Percentiles rank a stretch among this genome's conserved stretches.
Evolutionary conservation across 73 alveolate genomes (phyloP).

Genomic region (Blepharisma japonicum): DNA sequence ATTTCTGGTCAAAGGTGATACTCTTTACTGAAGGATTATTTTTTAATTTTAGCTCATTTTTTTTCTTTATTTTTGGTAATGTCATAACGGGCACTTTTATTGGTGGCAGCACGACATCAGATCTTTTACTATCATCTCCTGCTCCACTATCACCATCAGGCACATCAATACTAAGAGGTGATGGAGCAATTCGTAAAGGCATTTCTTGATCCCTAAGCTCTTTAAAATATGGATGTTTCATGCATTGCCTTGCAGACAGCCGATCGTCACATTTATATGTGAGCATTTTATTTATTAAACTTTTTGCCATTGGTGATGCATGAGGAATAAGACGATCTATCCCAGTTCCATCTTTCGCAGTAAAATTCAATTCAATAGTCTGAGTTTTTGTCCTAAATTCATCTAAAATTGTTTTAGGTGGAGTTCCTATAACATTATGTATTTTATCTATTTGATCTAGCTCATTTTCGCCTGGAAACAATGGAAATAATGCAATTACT

Average conservation of each 20-base stretch:
- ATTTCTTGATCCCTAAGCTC: constrained; percentile 65
- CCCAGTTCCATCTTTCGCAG: constrained; percentile 87
- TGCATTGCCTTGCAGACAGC: constrained; percentile 69
- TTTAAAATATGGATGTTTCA: constrained; percentile 68
- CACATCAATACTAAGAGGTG: neutral
- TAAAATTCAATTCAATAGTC: constrained; percentile 85
- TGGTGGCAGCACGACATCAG: neutral
- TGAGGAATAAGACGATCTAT: constrained; percentile 62
- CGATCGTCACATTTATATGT: constrained; percentile 59
- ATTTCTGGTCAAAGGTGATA: no score
- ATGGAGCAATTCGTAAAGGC: constrained; percentile 11
- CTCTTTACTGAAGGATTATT: no score
- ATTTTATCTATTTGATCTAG: constrained; percentile 91
- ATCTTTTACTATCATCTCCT: constrained; percentile 32
- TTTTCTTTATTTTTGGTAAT: constrained; percentile 1
- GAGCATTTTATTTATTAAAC: constrained; percentile 43
- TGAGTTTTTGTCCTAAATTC: constrained; percentile 70
- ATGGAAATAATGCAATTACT: constrained; percentile 81
- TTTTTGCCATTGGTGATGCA: constrained; percentile 58
- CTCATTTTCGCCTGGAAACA: constrained; percentile 97
- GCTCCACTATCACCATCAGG: constrained; percentile 24
- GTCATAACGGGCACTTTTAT: neutral
- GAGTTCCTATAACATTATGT: constrained; percentile 92
- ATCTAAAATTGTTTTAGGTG: constrained; percentile 71
- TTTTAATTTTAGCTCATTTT: neutral